Conservation (phyloP, 805 yeast genomes). For the Metschnikowia arizonensis region DNA sequence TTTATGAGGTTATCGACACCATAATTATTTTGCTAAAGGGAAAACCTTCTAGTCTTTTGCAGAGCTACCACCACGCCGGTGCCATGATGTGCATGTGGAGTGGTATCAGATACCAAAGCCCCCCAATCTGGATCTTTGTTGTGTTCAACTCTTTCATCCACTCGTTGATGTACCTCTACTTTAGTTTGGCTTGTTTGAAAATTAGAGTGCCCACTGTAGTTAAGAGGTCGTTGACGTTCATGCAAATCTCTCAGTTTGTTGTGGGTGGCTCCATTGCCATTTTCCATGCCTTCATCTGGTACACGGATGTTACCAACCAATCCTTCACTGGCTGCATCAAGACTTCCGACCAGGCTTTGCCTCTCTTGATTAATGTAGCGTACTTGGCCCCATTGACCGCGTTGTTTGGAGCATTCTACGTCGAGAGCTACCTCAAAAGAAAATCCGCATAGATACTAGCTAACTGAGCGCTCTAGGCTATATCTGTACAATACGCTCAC, state of each 20-base stretch:
- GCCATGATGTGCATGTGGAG: slow-evolving; percentile 83
- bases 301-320: slow-evolving; percentile 46
- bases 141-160: slow-evolving; percentile 78
- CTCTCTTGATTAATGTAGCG: slow-evolving; percentile 56
- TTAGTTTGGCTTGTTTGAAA: slow-evolving; percentile 55
- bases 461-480: not conserved
- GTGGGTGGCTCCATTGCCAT: slow-evolving; percentile 67
- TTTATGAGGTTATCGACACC: slow-evolving; percentile 69
- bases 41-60: slow-evolving; percentile 59
- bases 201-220: slow-evolving; percentile 52
- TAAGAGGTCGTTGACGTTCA: slow-evolving; percentile 57
- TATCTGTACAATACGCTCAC: not conserved
- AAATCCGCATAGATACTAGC: slow-evolving; percentile 9
- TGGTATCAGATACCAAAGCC: slow-evolving; percentile 63
- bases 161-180: slow-evolving; percentile 69
- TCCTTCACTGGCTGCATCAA: slow-evolving; percentile 45
- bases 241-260: slow-evolving; percentile 67
- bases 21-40: slow-evolving; percentile 65
- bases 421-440: slow-evolving; percentile 49
- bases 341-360: slow-evolving; percentile 58
- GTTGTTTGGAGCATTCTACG: slow-evolving; percentile 60
- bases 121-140: slow-evolving; percentile 78
- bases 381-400: slow-evolving; percentile 67
- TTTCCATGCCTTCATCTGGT: slow-evolving; percentile 57
- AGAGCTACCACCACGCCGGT: slow-evolving; percentile 74